These are phyloP conservation scores for Myriosclerotinia scirpicola DNA, from an alignment of 2,329 filamentous ascomycete genomes.

Conservation along the genomic window DNA sequence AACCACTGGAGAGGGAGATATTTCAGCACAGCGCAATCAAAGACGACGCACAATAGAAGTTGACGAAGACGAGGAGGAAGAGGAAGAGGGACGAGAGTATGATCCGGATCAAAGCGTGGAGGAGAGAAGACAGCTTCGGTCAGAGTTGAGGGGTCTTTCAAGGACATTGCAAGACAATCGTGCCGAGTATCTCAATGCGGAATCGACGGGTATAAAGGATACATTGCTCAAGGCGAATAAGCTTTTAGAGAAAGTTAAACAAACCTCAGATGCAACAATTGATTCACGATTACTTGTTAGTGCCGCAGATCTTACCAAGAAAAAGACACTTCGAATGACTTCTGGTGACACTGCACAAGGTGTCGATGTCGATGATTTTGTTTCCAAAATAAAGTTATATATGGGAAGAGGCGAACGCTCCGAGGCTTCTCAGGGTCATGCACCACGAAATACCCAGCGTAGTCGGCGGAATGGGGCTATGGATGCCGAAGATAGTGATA, in stretches of 20 bases:
- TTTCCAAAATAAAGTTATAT: slow-evolving; percentile 84
- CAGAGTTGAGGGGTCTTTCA: slow-evolving; percentile 66
- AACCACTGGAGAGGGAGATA: slow-evolving; percentile 29
- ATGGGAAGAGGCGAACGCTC: slow-evolving; percentile 69
- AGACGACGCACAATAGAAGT: slow-evolving; percentile 38
- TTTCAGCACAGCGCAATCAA: slow-evolving; percentile 29
- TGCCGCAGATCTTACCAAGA: slow-evolving; percentile 76
- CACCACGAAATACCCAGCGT: slow-evolving; percentile 46
- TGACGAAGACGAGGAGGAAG: slow-evolving; percentile 39
- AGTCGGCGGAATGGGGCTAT: slow-evolving; percentile 41
- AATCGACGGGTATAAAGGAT: slow-evolving; percentile 63
- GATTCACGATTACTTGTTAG: slow-evolving; percentile 84
- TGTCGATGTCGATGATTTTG: slow-evolving; percentile 86
- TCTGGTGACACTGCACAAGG: slow-evolving; percentile 72
- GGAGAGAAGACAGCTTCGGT: slow-evolving; percentile 69
- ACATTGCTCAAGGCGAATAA: slow-evolving; percentile 66
- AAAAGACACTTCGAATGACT: slow-evolving; percentile 72
- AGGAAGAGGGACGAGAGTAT: slow-evolving; percentile 53
- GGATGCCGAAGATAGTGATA: slow-evolving; percentile 58
- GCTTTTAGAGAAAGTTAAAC: slow-evolving; percentile 68
- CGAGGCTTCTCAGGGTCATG: slow-evolving; percentile 47
- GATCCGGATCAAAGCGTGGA: slow-evolving; percentile 81
- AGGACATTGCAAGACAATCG: slow-evolving; percentile 62
- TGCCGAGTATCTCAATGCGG: slow-evolving; percentile 67
- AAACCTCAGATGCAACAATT: slow-evolving; percentile 86